These are phyloP conservation scores for Epichloe typhina DNA, from an alignment of 2,329 filamentous ascomycete species.

Conservation along the genomic window DNA sequence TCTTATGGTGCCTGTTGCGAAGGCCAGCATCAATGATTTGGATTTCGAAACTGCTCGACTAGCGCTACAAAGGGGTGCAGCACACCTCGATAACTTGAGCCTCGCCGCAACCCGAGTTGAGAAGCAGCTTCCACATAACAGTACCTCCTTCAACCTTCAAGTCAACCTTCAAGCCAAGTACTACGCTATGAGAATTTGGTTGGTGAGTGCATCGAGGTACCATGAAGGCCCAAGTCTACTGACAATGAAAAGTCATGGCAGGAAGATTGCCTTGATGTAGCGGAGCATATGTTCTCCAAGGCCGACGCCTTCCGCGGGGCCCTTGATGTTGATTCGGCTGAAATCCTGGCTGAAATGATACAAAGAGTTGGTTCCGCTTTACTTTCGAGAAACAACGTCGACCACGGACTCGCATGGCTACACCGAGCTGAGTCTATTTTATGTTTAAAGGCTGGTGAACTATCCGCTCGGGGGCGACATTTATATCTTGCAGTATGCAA, in stretches of 20 bases:
- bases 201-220: conserved; percentile 36
- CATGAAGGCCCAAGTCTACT: conserved; percentile 6
- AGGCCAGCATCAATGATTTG: conserved; percentile 30
- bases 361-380: conserved; percentile 59
- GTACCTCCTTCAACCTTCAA: conserved; percentile 22
- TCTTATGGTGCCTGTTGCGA: conserved; percentile 55
- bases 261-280: conserved; percentile 58
- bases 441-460: conserved; percentile 34
- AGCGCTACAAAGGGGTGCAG: conserved; percentile 49
- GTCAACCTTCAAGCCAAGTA: conserved; percentile 45
- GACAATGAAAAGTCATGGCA: conserved; percentile 50
- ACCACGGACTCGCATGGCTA: conserved; percentile 57
- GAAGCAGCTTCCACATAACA: not conserved
- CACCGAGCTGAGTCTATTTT: conserved; percentile 51
- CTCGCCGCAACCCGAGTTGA: conserved; percentile 3
- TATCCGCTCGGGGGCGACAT: conserved; percentile 48
- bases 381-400: conserved; percentile 35
- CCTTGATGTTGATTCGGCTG: conserved; percentile 36
- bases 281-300: conserved; percentile 64
- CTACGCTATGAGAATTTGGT: conserved; percentile 47
- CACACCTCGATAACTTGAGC: not conserved
- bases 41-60: conserved; percentile 45
- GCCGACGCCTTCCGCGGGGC: conserved; percentile 25
- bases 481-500: conserved; percentile 56
- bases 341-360: conserved; percentile 53